These are phyloP conservation scores for Wallacemonas collosoma DNA, from an alignment of 208 protist species.

Conservation along the genomic window DNA sequence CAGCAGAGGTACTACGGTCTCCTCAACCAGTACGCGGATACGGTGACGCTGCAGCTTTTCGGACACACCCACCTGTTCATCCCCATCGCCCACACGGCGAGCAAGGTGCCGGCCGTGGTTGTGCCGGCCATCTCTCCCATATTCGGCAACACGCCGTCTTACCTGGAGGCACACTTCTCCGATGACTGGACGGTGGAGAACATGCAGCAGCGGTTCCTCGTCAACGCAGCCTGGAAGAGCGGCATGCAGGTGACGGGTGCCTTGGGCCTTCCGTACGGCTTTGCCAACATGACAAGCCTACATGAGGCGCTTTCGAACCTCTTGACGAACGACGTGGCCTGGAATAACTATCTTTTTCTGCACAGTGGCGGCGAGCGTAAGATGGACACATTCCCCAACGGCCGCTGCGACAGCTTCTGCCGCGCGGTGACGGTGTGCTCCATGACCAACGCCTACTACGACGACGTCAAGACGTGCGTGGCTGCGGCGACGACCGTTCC, in stretches of 20 bases:
- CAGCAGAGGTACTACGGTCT: slow-evolving; percentile 46
- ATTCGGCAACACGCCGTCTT: slow-evolving; percentile 67
- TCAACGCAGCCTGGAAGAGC: slow-evolving; percentile 28
- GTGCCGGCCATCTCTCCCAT: slow-evolving; percentile 71
- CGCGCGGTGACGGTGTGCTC: slow-evolving; percentile 53
- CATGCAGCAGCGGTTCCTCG: slow-evolving; percentile 50
- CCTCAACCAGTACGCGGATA: slow-evolving; percentile 47
- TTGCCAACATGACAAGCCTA: slow-evolving; percentile 27
- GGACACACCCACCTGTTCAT: slow-evolving; percentile 78
- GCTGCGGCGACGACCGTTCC: slow-evolving; percentile 18
- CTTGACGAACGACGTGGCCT: slow-evolving; percentile 34
- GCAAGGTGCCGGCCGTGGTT: slow-evolving; percentile 36
- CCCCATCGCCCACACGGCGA: slow-evolving; percentile 29
- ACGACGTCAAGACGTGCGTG: slow-evolving; percentile 43
- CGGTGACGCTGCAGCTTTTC: slow-evolving; percentile 61
- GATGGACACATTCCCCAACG: slow-evolving; percentile 32
- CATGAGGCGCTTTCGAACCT: slow-evolving; percentile 22
- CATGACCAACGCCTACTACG: slow-evolving; percentile 42
- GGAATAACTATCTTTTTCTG: slow-evolving; percentile 46
- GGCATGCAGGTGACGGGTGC: slow-evolving; percentile 34
- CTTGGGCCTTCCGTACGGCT: slow-evolving; percentile 29
- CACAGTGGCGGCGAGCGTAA: slow-evolving; percentile 41
- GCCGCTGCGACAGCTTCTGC: slow-evolving; percentile 47
- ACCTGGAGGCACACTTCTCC: slow-evolving; percentile 57
- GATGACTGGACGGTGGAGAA: slow-evolving; percentile 36